phyloP scores from a whole-genome alignment of 2,329 filamentous ascomycete species.

The Alternaria viburni region DNA sequence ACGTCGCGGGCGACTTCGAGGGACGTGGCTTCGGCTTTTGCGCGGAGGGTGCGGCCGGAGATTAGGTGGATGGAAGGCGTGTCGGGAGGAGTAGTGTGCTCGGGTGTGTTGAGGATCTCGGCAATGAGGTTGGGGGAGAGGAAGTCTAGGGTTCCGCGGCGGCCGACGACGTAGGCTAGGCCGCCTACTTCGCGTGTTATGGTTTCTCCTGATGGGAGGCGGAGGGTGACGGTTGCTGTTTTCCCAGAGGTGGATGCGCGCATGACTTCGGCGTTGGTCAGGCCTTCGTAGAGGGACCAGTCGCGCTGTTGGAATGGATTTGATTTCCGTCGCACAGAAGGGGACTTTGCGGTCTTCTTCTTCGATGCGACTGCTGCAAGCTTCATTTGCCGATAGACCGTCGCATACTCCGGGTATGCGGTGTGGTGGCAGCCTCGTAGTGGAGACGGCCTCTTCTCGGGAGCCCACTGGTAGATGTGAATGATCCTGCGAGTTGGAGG shows the following conservation, averaged over 20 bases:
- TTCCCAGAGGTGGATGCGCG: slow-evolving; percentile 34
- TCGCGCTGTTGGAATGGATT: slow-evolving; percentile 54
- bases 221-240: slow-evolving; percentile 51
- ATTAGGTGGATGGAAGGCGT: slow-evolving; percentile 42
- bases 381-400: slow-evolving; percentile 67
- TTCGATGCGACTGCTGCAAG: slow-evolving; percentile 48
- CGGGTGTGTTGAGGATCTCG: slow-evolving; percentile 52
- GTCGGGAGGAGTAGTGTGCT: not conserved
- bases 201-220: slow-evolving; percentile 50
- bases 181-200: slow-evolving; percentile 56
- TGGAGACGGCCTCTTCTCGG: slow-evolving; percentile 61
- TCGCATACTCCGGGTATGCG: slow-evolving; percentile 68
- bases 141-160: slow-evolving; percentile 62
- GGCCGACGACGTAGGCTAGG: slow-evolving; percentile 63
- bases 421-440: slow-evolving; percentile 65
- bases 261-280: slow-evolving; percentile 60
- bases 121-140: slow-evolving; percentile 54
- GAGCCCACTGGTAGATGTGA: slow-evolving; percentile 68
- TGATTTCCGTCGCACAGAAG: slow-evolving; percentile 45
- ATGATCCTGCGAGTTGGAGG: slow-evolving; percentile 59
- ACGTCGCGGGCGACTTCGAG: slow-evolving; percentile 61
- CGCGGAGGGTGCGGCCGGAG: slow-evolving; percentile 60
- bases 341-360: slow-evolving; percentile 23
- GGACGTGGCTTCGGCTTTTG: slow-evolving; percentile 56
- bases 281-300: slow-evolving; percentile 63